A percentile compares a stretch with the other conserved stretches of the same genome.
Conservation (phyloP, 2,329 filamentous ascomycete genomes). For the Chaetomium olivaceum region DNA sequence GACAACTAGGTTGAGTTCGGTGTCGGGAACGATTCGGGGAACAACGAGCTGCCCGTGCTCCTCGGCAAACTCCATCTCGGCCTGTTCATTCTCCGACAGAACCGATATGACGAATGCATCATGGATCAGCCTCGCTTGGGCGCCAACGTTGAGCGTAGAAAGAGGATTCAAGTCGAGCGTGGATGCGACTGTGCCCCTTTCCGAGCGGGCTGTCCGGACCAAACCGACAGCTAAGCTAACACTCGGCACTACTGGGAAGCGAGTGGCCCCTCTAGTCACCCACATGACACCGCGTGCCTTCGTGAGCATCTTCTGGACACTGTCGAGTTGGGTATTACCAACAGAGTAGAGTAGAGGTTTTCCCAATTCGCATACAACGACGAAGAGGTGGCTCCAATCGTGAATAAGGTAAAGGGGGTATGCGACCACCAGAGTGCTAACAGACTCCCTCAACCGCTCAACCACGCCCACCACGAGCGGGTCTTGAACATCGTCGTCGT, state of each 20-base stretch:
- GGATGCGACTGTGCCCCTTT: constrained; percentile 28
- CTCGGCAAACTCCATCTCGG: constrained; percentile 37
- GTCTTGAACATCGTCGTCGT: neutral
- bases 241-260: constrained; percentile 25
- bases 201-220: constrained; percentile 35
- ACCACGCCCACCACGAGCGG: constrained; percentile 19
- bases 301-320: constrained; percentile 32
- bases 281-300: constrained; percentile 39
- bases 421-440: constrained; percentile 17
- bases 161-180: constrained; percentile 33
- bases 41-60: constrained; percentile 31
- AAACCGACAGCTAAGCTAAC: constrained; percentile 35
- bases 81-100: constrained; percentile 17
- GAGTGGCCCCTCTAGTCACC: constrained; percentile 35
- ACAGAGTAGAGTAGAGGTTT: constrained; percentile 28
- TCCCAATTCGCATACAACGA: constrained; percentile 34
- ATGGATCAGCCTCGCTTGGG: constrained; percentile 27
- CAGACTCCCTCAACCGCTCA: constrained; percentile 18
- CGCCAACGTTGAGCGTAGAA: constrained; percentile 19
- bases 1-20: constrained; percentile 32
- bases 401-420: constrained; percentile 25
- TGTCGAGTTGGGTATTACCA: constrained; percentile 21
- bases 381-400: constrained; percentile 24
- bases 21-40: constrained; percentile 33
- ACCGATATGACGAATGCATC: constrained; percentile 29